Evolutionary conservation across 306 rosid genomes (phyloP).

Genomic region (Dalbergia oliveri): DNA sequence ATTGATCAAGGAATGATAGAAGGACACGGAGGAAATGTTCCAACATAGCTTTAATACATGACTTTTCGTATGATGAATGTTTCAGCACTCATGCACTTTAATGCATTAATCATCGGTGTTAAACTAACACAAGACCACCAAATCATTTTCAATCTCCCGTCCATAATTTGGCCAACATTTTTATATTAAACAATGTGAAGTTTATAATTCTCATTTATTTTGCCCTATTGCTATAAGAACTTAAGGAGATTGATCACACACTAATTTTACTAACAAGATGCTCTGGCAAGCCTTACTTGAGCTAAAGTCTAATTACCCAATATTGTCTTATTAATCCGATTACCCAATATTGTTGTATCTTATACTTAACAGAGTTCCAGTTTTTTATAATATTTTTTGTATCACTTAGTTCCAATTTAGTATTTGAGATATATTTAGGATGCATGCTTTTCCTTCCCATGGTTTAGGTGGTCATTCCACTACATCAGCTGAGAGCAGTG

Average conservation of each 20-base stretch:
- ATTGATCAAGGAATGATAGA: conserved; percentile 7
- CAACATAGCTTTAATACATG: neutral
- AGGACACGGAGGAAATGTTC: conserved; percentile 13
- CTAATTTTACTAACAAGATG: neutral
- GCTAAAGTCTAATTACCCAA: neutral
- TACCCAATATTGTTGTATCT: neutral
- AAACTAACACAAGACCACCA: conserved; percentile 1
- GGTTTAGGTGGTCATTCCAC: conserved; percentile 85
- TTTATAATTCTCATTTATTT: neutral
- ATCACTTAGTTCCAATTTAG: neutral
- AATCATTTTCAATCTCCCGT: neutral
- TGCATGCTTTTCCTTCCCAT: conserved; percentile 30
- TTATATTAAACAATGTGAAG: neutral
- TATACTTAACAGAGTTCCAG: neutral
- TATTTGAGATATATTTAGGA: conserved; percentile 9
- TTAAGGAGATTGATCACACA: conserved; percentile 6
- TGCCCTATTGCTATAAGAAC: neutral
- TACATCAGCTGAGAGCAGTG: conserved; percentile 87
- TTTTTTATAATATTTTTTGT: neutral
- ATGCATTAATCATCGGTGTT: neutral
- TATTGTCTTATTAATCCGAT: no score
- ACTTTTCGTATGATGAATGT: neutral
- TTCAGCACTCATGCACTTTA: neutral
- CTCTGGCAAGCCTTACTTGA: neutral
- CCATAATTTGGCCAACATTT: neutral